Evolutionary conservation across 495 filamentous ascomycete genomes (phyloP).

Genomic region (Xylaria telfairii): DNA sequence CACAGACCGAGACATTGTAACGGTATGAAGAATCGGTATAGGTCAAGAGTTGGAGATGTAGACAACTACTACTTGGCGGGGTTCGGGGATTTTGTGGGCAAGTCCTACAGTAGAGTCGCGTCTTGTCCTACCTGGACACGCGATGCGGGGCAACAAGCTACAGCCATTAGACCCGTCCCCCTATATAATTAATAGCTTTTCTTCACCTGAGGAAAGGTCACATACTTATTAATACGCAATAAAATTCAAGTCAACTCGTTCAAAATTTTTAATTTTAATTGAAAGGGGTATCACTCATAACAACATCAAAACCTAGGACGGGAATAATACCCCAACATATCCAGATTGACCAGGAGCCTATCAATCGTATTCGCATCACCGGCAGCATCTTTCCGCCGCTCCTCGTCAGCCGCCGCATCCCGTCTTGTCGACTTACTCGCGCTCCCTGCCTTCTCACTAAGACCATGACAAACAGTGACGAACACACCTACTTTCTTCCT

Average conservation of each 20-base stretch:
- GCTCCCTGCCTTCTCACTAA: constrained; percentile 65
- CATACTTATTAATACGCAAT: too few species aligned
- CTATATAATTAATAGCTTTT: too few species aligned
- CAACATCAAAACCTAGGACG: constrained; percentile 28
- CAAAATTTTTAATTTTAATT: too few species aligned
- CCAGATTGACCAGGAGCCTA: constrained; percentile 60
- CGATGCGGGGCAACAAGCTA: constrained; percentile 26
- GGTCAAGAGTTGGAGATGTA: constrained; percentile 11
- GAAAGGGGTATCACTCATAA: constrained; percentile 33
- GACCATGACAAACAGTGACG: constrained; percentile 63
- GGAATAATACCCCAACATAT: constrained; percentile 67
- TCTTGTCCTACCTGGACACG: constrained; percentile 9
- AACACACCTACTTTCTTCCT: constrained; percentile 74
- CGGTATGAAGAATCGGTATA: constrained; percentile 3
- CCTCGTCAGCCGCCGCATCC: constrained; percentile 38
- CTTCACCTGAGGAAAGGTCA: too few species aligned
- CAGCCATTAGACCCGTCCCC: background rate
- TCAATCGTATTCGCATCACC: constrained; percentile 56
- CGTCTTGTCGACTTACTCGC: constrained; percentile 53
- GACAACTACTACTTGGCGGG: constrained; percentile 15
- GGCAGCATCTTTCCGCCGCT: constrained; percentile 31
- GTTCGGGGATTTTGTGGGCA: constrained; percentile 24
- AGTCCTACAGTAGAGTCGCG: constrained; percentile 16
- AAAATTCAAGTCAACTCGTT: background rate
- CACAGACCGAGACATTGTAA: constrained; percentile 49